Evolutionary conservation across 2,329 filamentous ascomycete genomes (phyloP), one percentile per base, ranked within the genome.

Genomic region (Trichoderma koningii): DNA sequence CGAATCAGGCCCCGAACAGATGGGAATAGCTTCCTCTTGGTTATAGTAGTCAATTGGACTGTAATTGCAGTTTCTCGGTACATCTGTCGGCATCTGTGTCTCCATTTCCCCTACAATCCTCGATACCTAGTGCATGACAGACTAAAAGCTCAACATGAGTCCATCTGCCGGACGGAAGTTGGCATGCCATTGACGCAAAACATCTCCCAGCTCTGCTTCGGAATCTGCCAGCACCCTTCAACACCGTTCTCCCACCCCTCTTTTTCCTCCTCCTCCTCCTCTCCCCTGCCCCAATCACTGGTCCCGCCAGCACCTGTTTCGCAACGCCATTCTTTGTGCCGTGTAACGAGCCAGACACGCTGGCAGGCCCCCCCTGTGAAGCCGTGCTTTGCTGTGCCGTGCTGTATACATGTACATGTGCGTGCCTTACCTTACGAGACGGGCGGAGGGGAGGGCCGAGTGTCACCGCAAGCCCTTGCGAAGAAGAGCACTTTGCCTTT

Each of bases 221-320:
- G 50, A 55, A 62, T 44, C 26, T 55, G 59, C 48, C 50, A 47
- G 50, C 59, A 55, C 59, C 50, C 59, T 60, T 50, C 45, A 14
- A 38, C 21, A 38, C 12, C 12, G 34, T 38, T 14, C 34, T 14
- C 21, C n/a, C 21, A 30, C 45, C 56, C 30, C 45, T 38, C 34
- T 38, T 38, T 5, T 5, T 5, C 10, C 3, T 38, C 3, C n/a
- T 17, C 30, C 45, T 47, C 30, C 30, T 57, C 28, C 28, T 38
- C 44, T 28, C n/a, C 9, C 26, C 55, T n/a, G 26, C 14, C 42
- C 55, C 42, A 48, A 42, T 61, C 41, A 19, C 45, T 51, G 15
- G 45, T 38, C 26, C 48, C 50, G 17, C 19, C 26, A 38, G 23
- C 26, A 34, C 28, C 15, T 62, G 48, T 62, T 45, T 53, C 41